Conservation (phyloP, 2,329 filamentous ascomycete species). For the Curvularia eragrostidis region DNA sequence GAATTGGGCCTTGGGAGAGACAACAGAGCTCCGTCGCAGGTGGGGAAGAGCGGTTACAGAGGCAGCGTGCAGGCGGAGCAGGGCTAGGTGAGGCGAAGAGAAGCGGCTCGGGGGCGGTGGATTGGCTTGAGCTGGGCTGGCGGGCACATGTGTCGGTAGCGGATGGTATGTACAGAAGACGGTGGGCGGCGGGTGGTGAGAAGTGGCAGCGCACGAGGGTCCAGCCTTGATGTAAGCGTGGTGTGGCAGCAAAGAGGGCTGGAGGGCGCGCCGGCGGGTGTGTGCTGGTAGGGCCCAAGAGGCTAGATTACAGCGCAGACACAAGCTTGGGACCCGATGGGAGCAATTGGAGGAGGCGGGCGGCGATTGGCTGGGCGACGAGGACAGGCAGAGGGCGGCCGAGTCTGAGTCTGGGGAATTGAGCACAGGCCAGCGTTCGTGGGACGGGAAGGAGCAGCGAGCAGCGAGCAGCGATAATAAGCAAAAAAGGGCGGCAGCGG, state of each 20-base stretch:
- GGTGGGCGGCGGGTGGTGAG: slow-evolving; percentile 14
- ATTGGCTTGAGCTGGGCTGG: slow-evolving; percentile 21
- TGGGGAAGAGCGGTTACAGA: slow-evolving; percentile 14
- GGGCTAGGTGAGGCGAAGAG: slow-evolving; percentile 14
- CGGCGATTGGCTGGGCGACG: slow-evolving; percentile 35
- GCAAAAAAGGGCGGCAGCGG: slow-evolving; percentile 6
- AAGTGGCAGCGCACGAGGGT: slow-evolving; percentile 17
- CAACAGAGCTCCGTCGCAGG: slow-evolving; percentile 12
- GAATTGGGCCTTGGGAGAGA: slow-evolving; percentile 13
- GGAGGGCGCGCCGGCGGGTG: slow-evolving; percentile 28
- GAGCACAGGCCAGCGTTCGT: slow-evolving; percentile 25
- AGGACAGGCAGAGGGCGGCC: too few species aligned
- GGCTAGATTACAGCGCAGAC: slow-evolving; percentile 38
- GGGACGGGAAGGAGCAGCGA: slow-evolving; percentile 13
- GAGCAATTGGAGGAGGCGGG: slow-evolving; percentile 36
- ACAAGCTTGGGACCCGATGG: slow-evolving; percentile 34
- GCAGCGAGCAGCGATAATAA: background rate
- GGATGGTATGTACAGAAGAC: slow-evolving; percentile 19
- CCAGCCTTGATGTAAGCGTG: slow-evolving; percentile 26
- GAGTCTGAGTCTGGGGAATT: slow-evolving; percentile 20
- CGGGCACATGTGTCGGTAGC: slow-evolving; percentile 19
- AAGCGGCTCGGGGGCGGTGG: slow-evolving; percentile 19
- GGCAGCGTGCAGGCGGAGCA: slow-evolving; percentile 17
- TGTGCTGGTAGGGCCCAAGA: slow-evolving; percentile 26
- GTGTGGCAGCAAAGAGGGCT: slow-evolving; percentile 24